Conservation (phyloP, 305 asterid genomes). For the Stenogyne calaminthoides region DNA sequence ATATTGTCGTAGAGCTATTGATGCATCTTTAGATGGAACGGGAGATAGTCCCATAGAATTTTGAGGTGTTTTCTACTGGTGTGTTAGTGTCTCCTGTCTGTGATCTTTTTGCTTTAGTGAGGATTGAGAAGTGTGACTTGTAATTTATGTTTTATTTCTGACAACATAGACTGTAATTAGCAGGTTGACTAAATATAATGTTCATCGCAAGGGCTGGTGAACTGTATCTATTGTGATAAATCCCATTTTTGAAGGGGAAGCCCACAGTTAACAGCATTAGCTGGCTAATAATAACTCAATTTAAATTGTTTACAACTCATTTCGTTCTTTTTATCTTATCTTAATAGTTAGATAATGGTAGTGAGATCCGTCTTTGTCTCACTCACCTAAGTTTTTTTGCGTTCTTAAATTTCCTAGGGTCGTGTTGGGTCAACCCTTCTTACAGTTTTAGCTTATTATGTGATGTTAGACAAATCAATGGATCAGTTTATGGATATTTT, state of each 20-base stretch:
- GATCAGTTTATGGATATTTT: not conserved
- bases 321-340: too few species aligned
- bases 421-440: not conserved
- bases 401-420: not conserved
- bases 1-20: conserved; percentile 66
- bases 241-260: not conserved
- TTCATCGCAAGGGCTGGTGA: not conserved
- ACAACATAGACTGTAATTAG: conserved; percentile 17
- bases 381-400: not conserved
- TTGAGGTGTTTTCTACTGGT: conserved; percentile 7
- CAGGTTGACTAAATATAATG: conserved; percentile 21
- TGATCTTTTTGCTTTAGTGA: conserved; percentile 14
- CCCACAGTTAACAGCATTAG: not conserved
- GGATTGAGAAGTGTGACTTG: conserved; percentile 17
- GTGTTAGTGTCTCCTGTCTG: not conserved
- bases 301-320: not conserved
- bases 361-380: not conserved
- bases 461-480: not conserved
- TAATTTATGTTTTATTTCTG: conserved; percentile 12
- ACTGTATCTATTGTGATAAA: not conserved
- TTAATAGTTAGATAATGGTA: too few species aligned
- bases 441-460: not conserved
- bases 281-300: not conserved
- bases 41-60: conserved; percentile 8
- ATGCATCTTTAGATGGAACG: conserved; percentile 25